phyloP scores from a whole-genome alignment of 768 basidiomycete genomes.

The Russula griseocarnosa region DNA sequence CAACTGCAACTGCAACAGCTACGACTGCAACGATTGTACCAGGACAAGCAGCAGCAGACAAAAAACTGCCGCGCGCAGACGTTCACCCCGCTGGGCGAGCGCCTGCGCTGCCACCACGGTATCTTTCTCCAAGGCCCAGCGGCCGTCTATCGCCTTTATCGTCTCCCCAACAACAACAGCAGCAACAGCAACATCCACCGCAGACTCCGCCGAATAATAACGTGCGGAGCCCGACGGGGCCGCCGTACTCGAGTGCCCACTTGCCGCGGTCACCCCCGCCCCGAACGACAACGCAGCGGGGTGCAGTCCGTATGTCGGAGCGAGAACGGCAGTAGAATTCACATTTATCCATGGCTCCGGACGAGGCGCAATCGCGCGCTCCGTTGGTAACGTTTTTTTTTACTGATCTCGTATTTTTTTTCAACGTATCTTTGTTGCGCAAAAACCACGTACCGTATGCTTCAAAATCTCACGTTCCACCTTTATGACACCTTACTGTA shows the following conservation, averaged over 20 bases:
- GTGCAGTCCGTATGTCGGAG: slow-evolving; percentile 15
- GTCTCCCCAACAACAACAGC: slow-evolving; percentile 16
- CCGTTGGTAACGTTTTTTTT: not conserved
- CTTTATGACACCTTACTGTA: slow-evolving; percentile 1
- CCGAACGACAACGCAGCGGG: slow-evolving; percentile 8
- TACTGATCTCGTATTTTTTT: not conserved
- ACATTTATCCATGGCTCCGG: not conserved
- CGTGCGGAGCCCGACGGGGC: slow-evolving; percentile 14
- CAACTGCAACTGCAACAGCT: slow-evolving; percentile 14
- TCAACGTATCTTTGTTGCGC: slow-evolving; percentile 3
- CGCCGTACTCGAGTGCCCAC: not conserved
- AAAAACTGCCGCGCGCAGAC: slow-evolving; percentile 31
- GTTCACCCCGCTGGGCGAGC: slow-evolving; percentile 31
- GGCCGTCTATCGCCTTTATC: slow-evolving; percentile 22
- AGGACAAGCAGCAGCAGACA: slow-evolving; percentile 19
- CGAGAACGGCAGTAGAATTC: slow-evolving; percentile 12
- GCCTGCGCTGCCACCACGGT: slow-evolving; percentile 25
- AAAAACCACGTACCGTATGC: not conserved
- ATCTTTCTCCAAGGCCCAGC: slow-evolving; percentile 29
- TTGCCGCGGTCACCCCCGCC: slow-evolving; percentile 11
- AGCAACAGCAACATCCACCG: slow-evolving; percentile 5
- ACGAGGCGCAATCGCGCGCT: slow-evolving; percentile 1
- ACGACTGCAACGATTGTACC: slow-evolving; percentile 19
- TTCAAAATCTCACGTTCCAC: slow-evolving; percentile 2
- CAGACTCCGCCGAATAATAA: slow-evolving; percentile 21